These are phyloP conservation scores for Aspergillus floridensis DNA, from an alignment of 2,329 filamentous ascomycete genomes.

Conservation along the genomic window DNA sequence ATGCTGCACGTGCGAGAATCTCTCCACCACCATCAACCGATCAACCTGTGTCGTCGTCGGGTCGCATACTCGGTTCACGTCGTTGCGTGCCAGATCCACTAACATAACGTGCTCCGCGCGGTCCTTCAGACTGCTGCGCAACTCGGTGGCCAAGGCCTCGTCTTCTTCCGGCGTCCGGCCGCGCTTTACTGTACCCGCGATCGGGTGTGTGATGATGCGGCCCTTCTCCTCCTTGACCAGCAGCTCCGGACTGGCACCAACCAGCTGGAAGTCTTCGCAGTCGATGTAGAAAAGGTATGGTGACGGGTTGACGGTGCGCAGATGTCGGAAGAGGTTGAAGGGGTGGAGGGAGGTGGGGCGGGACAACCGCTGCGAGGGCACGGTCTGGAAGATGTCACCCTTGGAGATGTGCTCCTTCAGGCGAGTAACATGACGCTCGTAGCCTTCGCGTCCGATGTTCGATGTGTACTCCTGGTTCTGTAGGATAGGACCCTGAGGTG, in stretches of 20 bases:
- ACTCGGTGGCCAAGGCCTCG: slow-evolving; percentile 70
- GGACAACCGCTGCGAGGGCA: slow-evolving; percentile 89
- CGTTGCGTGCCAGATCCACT: slow-evolving; percentile 92
- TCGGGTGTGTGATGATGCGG: slow-evolving; percentile 91
- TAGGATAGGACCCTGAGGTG: slow-evolving; percentile 69
- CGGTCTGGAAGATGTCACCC: slow-evolving; percentile 96
- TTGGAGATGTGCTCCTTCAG: slow-evolving; percentile 87
- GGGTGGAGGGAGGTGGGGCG: slow-evolving; percentile 88
- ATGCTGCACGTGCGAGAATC: slow-evolving; percentile 96
- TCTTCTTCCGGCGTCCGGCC: slow-evolving; percentile 81
- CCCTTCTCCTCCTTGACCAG: slow-evolving; percentile 87
- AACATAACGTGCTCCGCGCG: slow-evolving; percentile 96
- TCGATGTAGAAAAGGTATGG: slow-evolving; percentile 97
- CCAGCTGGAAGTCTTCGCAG: slow-evolving; percentile 88
- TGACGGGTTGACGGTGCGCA: slow-evolving; percentile 95
- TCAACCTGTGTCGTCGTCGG: slow-evolving; percentile 87
- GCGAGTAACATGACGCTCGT: slow-evolving; percentile 80
- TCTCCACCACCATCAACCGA: slow-evolving; percentile 87
- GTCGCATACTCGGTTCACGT: slow-evolving; percentile 93
- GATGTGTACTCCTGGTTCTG: slow-evolving; percentile 78
- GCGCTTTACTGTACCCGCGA: slow-evolving; percentile 90
- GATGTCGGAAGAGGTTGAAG: slow-evolving; percentile 95
- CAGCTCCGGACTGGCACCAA: slow-evolving; percentile 91
- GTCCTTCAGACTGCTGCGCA: slow-evolving; percentile 81
- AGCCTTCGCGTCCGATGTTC: slow-evolving; percentile 85